These are phyloP conservation scores for Favolaschia claudopus DNA, from an alignment of 768 basidiomycete genomes.

Conservation along the genomic window DNA sequence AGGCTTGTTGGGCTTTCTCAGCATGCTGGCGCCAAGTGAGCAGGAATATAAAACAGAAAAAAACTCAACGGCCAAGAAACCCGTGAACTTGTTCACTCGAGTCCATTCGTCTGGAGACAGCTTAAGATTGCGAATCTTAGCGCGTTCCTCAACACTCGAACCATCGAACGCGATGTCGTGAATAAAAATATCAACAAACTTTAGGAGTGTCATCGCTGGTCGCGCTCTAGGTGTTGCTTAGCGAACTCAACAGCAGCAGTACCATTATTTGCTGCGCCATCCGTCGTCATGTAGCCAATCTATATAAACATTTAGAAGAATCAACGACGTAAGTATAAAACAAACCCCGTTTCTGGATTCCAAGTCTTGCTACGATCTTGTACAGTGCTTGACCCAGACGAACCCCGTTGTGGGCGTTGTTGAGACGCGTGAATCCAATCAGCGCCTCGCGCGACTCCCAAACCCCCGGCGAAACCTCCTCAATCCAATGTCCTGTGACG, in stretches of 20 bases:
- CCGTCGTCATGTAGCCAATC: not conserved
- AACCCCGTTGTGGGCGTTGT: constrained; percentile 43
- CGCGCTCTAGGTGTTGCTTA: not conserved
- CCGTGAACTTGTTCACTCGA: constrained; percentile 25
- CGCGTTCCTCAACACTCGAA: constrained; percentile 31
- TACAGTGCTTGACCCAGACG: constrained; percentile 43
- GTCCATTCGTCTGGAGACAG: constrained; percentile 35
- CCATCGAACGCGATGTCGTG: constrained; percentile 32
- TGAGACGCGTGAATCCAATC: constrained; percentile 44
- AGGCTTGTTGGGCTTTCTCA: constrained; percentile 41
- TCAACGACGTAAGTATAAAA: not conserved
- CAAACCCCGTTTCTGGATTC: constrained; percentile 40
- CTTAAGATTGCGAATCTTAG: constrained; percentile 27
- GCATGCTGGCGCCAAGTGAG: constrained; percentile 32
- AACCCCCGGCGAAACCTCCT: constrained; percentile 30
- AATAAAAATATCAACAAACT: constrained; percentile 36
- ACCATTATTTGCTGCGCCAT: not conserved
- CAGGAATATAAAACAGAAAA: constrained; percentile 5
- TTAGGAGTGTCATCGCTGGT: too few relatives aligned
- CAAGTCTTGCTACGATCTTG: constrained; percentile 35
- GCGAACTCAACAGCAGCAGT: constrained; percentile 5
- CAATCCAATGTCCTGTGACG: constrained; percentile 49
- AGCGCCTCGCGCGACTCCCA: constrained; percentile 41
- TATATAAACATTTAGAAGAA: not conserved
- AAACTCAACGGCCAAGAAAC: constrained; percentile 35